Base-by-base conservation (phyloP, 75 land plant species). In the Sequoiadendron giganteum region DNA sequence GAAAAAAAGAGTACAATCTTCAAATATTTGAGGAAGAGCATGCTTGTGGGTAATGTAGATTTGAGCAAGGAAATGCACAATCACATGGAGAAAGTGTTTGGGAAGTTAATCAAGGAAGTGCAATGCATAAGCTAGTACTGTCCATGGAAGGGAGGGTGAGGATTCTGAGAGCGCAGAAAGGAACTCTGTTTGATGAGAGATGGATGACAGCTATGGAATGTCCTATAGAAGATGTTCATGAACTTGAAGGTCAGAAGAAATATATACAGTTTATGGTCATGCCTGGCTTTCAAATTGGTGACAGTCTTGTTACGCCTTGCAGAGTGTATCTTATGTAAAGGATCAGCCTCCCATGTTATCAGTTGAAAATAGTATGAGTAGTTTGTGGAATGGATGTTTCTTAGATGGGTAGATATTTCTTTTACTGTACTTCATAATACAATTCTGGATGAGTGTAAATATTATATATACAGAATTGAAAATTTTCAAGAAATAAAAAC, bases 151-250 rank as follows among this genome's bases (percentile, higher is more conserved):
- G 47, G 45, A 78, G 43, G 43, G 45, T 40, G 21, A 78, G 81
- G 81, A 78, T 78, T 78, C 81, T 78, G 45, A 78, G 81, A 78
- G 81, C 40, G 81, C 43, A 40, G 45, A 78, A 78, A 40, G 81
- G 81, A 18, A 45, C 21, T 18, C 3, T 19, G 25, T 78, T 78
- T 78, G 81, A 78, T 19, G 0, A 78, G 8, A 78, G 45, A 78
- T 78, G 81, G 81, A 78, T 78, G 81, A 40, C 14, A 40, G 42
- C 45, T 78, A 14, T 38, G 25, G 14, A 18, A 40, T 38, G 21
- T n/a, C n/a, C n/a, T n/a, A n/a, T n/a, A n/a, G n/a, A n/a, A n/a
- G n/a, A n/a, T n/a, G n/a, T n/a, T 78, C 25, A 40, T 39, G 45
- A 78, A 78, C 18, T 13, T 0, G 81, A 11, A 38, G 43, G 0